These are phyloP conservation scores for Umbilicaria muhlenbergii DNA, from an alignment of 495 filamentous ascomycete genomes.

Conservation along the genomic window DNA sequence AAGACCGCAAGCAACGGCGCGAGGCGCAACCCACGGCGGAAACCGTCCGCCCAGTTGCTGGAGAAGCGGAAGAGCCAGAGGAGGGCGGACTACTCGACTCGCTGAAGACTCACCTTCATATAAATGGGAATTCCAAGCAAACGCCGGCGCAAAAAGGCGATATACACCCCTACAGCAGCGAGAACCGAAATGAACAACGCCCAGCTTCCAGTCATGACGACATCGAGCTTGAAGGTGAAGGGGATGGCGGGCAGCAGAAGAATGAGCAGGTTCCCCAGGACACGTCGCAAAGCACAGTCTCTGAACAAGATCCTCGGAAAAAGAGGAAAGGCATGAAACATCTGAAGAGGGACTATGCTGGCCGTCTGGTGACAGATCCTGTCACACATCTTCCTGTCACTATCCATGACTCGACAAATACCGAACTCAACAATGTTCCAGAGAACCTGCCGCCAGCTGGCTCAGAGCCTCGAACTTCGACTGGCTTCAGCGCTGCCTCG, in stretches of 20 bases:
- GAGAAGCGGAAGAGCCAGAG: slow-evolving; percentile 23
- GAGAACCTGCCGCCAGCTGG: slow-evolving; percentile 36
- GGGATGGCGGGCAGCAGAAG: slow-evolving; percentile 8
- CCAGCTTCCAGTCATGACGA: background rate
- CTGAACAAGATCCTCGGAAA: slow-evolving; percentile 34
- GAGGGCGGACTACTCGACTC: slow-evolving; percentile 21
- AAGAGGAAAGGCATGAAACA: slow-evolving; percentile 44
- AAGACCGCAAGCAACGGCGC: slow-evolving; percentile 36
- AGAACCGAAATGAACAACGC: slow-evolving; percentile 7
- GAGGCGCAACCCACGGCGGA: slow-evolving; percentile 16
- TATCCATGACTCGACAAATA: slow-evolving; percentile 47
- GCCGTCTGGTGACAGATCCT: slow-evolving; percentile 54
- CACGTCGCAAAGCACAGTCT: slow-evolving; percentile 34
- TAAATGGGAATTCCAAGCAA: slow-evolving; percentile 21
- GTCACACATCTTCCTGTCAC: slow-evolving; percentile 50
- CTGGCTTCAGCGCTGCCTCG: slow-evolving; percentile 27
- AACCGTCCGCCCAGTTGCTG: slow-evolving; percentile 8
- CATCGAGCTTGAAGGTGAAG: slow-evolving; percentile 18
- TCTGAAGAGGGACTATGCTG: slow-evolving; percentile 35
- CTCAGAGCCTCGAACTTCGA: slow-evolving; percentile 23
- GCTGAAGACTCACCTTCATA: slow-evolving; percentile 21
- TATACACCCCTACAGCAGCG: slow-evolving; percentile 5
- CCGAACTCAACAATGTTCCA: slow-evolving; percentile 36
- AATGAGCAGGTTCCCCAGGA: slow-evolving; percentile 20
- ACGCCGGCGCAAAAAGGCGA: slow-evolving; percentile 4